Percentiles rank a stretch among this genome's conserved stretches.
phyloP scores from a whole-genome alignment of 257 asterid genomes.

The Solanum phureja region DNA sequence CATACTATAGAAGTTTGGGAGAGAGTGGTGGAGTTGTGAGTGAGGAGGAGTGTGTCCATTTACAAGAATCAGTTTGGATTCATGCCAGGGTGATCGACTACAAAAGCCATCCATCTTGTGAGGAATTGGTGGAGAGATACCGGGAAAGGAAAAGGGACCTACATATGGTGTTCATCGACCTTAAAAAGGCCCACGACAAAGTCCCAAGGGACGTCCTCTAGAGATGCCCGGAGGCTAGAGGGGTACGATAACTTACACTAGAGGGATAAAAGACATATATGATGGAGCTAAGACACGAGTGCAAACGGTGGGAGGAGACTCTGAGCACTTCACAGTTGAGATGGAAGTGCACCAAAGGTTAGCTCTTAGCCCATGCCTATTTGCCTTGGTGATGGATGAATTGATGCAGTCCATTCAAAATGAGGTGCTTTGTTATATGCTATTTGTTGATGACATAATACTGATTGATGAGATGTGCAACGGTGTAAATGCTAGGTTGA shows the following conservation, averaged over 20 bases:
- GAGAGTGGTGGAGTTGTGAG: neutral
- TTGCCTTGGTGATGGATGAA: neutral
- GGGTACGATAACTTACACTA: neutral
- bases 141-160: neutral
- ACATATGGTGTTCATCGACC: neutral
- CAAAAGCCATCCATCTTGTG: neutral
- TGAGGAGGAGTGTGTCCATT: too few species aligned
- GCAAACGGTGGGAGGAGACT: neutral
- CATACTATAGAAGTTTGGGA: neutral
- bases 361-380: neutral
- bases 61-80: neutral
- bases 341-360: neutral
- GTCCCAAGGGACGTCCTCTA: neutral
- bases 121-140: neutral
- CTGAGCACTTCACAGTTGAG: neutral
- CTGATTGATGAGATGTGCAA: neutral
- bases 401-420: neutral
- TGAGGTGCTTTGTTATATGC: neutral
- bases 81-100: neutral
- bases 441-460: neutral
- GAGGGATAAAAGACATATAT: neutral
- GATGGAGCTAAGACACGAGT: neutral
- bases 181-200: neutral
- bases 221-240: neutral
- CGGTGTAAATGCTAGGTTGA: neutral